Evolutionary conservation across 495 filamentous ascomycete genomes (phyloP).

Genomic region (Ascobolus immersus): DNA sequence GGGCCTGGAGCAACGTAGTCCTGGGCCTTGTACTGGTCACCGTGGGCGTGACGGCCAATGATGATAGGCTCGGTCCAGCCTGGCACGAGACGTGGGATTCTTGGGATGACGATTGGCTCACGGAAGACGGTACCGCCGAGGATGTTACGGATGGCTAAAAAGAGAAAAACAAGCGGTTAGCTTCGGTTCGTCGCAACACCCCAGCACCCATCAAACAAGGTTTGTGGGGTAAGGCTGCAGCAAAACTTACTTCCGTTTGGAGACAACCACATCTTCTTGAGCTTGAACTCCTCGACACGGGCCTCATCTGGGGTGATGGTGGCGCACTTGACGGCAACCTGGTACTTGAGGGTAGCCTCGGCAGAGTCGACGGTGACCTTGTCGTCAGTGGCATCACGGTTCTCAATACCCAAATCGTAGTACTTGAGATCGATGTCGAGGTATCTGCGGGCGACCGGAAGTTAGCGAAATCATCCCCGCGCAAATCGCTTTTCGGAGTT

Average conservation of each 20-base stretch:
- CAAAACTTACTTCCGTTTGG: constrained; percentile 50
- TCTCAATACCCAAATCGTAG: constrained; percentile 89
- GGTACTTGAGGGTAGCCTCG: constrained; percentile 96
- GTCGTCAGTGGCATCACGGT: constrained; percentile 87
- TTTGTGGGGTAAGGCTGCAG: not conserved
- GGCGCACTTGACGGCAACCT: constrained; percentile 93
- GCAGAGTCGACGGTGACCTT: constrained; percentile 83
- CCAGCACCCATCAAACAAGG: too few species aligned
- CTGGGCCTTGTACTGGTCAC: constrained; percentile 93
- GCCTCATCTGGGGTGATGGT: constrained; percentile 97
- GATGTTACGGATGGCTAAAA: constrained; percentile 59
- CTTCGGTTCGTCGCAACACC: too few species aligned
- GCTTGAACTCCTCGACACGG: constrained; percentile 85
- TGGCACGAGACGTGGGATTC: constrained; percentile 72
- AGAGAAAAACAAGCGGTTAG: constrained; percentile 1
- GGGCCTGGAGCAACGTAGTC: constrained; percentile 57
- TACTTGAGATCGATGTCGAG: constrained; percentile 96
- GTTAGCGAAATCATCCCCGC: not conserved
- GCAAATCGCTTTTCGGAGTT: not conserved
- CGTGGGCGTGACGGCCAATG: constrained; percentile 93
- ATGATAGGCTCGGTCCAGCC: constrained; percentile 98
- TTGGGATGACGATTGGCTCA: constrained; percentile 86
- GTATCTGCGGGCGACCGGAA: constrained; percentile 26
- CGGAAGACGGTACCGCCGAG: constrained; percentile 94
- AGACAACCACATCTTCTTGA: constrained; percentile 99